Base-by-base conservation (phyloP, 2,329 filamentous ascomycete species). In the Davidsoniella eucalypti region DNA sequence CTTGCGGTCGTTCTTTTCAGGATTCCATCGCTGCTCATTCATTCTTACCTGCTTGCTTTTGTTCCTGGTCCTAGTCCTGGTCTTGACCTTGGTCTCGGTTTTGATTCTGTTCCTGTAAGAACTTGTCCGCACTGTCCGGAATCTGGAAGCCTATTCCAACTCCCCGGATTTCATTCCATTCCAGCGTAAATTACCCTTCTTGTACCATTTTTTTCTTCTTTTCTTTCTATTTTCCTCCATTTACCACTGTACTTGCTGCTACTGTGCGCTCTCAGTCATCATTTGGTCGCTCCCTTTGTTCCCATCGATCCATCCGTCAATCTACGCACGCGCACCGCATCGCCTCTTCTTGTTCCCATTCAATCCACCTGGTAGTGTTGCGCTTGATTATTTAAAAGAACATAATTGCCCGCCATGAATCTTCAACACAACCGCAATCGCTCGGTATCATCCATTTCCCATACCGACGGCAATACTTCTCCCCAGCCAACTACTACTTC, bases 401-500 rank as follows among this genome's bases (percentile, higher is more conserved):
- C 36, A 26, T 21, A 33, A 44, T n/a, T 36, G 25, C 59, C 57
- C 58, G 61, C 59, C 59, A 69, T 69, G 66, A 65, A 67, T 61
- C 65, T 66, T 37, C 48, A 47, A 44, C 63, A 66, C 55, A 58
- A 58, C 58, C 65, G 65, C 56, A 62, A 60, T 62, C 76, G 76
- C 61, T 76, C 77, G 61, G 81, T 78, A 58, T 75, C 72, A 57
- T 80, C 79, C 59, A 69, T 69, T 61, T 70, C 70, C 56, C 71
- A 74, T 60, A 82, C 78, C 18, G 51, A 46, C 9, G 47, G 42
- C 23, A 45, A 23, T 16, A 29, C 51, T 63, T 73, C 68, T 57
- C 78, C 77, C 64, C 81, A 79, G 58, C 75, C 78, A 58, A 76
- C 77, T 61, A 74, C 73, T 62, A 72, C 65, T 64, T 69, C 69